phyloP scores from a whole-genome alignment of 306 rosid genomes.

The Sicyos baderoa region DNA sequence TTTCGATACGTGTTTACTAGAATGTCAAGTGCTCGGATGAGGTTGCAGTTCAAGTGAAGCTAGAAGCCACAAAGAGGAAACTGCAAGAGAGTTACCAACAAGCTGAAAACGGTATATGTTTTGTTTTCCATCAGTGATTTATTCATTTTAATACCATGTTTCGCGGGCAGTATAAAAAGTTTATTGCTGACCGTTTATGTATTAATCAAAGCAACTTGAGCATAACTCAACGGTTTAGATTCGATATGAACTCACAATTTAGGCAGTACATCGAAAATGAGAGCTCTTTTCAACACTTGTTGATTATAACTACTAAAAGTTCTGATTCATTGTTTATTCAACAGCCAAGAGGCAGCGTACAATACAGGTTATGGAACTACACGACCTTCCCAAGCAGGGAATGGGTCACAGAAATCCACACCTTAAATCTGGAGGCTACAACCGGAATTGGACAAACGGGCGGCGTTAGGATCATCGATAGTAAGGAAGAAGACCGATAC shows the following conservation, averaged over 20 bases:
- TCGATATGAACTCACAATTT: too few relatives aligned
- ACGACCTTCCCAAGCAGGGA: constrained; percentile 77
- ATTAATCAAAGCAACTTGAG: neutral
- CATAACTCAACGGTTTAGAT: neutral
- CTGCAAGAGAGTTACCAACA: constrained; percentile 95
- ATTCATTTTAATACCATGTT: neutral
- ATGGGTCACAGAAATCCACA: constrained; percentile 42
- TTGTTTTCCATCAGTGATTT: neutral
- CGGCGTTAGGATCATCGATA: constrained; percentile 34
- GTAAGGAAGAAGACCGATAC: neutral
- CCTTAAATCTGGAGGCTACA: constrained; percentile 48
- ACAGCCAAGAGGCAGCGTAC: constrained; percentile 92
- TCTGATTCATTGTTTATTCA: constrained; percentile 19
- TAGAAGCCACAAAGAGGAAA: constrained; percentile 93
- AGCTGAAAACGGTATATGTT: constrained; percentile 63
- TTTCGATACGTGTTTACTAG: constrained; percentile 24
- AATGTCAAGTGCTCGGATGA: constrained; percentile 52
- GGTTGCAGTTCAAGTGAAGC: constrained; percentile 50
- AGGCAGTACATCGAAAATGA: neutral
- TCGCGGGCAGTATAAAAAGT: neutral
- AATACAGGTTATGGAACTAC: constrained; percentile 85
- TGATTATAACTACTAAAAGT: neutral
- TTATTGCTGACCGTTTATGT: neutral
- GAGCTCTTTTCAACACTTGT: too few relatives aligned
- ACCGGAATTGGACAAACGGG: constrained; percentile 44